phyloP scores from a whole-genome alignment of 1,139 yeast species.

The Hyphopichia burtonii region DNA sequence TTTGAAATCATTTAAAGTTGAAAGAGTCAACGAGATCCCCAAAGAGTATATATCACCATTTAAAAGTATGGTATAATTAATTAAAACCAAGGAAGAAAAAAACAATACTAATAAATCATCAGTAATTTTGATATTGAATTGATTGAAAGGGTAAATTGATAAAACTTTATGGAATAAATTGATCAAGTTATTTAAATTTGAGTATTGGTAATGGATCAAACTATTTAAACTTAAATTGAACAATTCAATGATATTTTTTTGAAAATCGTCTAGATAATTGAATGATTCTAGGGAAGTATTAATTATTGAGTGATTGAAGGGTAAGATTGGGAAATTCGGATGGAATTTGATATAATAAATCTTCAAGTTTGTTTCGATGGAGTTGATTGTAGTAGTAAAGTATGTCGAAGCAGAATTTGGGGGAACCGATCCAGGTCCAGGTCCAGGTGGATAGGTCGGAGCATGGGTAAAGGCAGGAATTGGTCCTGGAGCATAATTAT shows the following conservation, averaged over 20 bases:
- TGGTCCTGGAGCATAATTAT: no score
- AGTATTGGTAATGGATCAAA: constrained; percentile 38
- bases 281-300: constrained; percentile 18
- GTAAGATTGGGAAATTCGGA: constrained; percentile 55
- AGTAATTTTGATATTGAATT: constrained; percentile 19
- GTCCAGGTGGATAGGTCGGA: no score
- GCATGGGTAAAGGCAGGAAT: no score
- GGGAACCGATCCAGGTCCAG: neutral
- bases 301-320: constrained; percentile 42
- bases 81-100: constrained; percentile 48
- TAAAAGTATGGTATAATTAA: constrained; percentile 56
- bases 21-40: constrained; percentile 52
- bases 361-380: constrained; percentile 23
- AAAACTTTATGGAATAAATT: constrained; percentile 41
- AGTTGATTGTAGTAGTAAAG: constrained; percentile 4
- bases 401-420: no score
- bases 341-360: constrained; percentile 56
- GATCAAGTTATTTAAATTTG: constrained; percentile 29
- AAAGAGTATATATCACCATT: constrained; percentile 58
- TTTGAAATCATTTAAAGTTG: constrained; percentile 60
- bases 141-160: constrained; percentile 42
- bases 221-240: constrained; percentile 53
- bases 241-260: constrained; percentile 41
- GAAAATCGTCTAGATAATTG: constrained; percentile 32
- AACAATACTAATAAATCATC: constrained; percentile 35